These are phyloP conservation scores for Ophiocordyceps australis DNA, from an alignment of 2,329 filamentous ascomycete genomes.

Conservation along the genomic window DNA sequence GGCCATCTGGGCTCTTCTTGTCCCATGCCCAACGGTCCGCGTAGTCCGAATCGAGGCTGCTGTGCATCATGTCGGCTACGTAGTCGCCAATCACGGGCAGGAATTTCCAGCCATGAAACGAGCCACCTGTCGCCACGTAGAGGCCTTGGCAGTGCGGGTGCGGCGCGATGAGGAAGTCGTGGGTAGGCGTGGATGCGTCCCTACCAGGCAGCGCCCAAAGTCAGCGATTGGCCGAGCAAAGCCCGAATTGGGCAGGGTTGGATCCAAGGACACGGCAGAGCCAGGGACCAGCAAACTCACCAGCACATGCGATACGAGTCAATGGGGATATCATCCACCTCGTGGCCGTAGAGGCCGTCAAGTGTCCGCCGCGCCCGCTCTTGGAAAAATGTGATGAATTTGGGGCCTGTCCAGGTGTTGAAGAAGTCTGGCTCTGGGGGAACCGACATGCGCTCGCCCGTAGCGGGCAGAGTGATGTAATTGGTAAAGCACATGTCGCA, in stretches of 20 bases:
- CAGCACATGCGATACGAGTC: slow-evolving; percentile 26
- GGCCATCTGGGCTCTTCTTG: slow-evolving; percentile 19
- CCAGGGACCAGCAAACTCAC: too few species aligned
- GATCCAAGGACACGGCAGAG: too few species aligned
- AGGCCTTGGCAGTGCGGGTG: slow-evolving; percentile 29
- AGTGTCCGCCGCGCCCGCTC: slow-evolving; percentile 20
- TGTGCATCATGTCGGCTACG: slow-evolving; percentile 28
- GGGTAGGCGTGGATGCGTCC: slow-evolving; percentile 42
- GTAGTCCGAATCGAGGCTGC: slow-evolving; percentile 17
- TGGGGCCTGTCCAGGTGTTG: slow-evolving; percentile 19
- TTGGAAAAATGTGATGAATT: slow-evolving; percentile 22
- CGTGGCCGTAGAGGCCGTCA: slow-evolving; percentile 21
- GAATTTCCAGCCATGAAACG: slow-evolving; percentile 49
- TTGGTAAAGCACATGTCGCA: slow-evolving; percentile 41
- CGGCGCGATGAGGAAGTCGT: slow-evolving; percentile 42
- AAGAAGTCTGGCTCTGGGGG: slow-evolving; percentile 25
- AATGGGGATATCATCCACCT: slow-evolving; percentile 17
- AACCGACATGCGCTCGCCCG: slow-evolving; percentile 31
- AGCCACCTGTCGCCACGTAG: slow-evolving; percentile 42
- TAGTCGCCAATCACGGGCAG: slow-evolving; percentile 44
- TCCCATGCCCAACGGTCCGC: slow-evolving; percentile 26
- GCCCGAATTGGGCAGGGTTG: too few species aligned
- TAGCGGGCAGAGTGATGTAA: slow-evolving; percentile 22
- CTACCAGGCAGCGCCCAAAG: slow-evolving; percentile 14
- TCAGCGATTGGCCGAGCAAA: too few species aligned